Evolutionary conservation across 2,329 filamentous ascomycete species (phyloP), one percentile per base, ranked within the genome.

Genomic region (Phialemoniopsis sp.): DNA sequence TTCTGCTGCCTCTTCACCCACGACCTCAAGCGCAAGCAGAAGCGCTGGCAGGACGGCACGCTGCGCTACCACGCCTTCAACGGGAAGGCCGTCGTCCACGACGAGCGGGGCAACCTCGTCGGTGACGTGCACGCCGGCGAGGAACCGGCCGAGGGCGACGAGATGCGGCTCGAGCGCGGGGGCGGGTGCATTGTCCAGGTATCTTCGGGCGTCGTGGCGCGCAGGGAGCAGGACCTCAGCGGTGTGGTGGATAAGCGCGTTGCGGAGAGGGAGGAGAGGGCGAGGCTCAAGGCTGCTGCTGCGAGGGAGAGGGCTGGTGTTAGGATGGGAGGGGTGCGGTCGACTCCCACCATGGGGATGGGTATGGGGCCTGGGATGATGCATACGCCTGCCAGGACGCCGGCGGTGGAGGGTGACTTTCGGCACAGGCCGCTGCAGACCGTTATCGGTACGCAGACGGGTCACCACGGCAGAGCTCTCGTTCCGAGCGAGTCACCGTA

Each of bases 61-160:
- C 76, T 96, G 45, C 86, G 85, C 47, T 95, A 85, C 48, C 90
- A 96, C 56, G 85, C 86, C 1, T 95, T 95, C 76, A 96, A 96
- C 66, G 87, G 82, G 56, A 81, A 88, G 5, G 70, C 93, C 43
- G 94, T 96, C 87, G 87, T 94, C 7, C 91, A 93, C 52, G 89
- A 95, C 58, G 81, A 87, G 34, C 70, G 78, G 3, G 80, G 86
- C 0, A 88, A 90, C 57, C 88, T 84, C 48, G 75, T 96, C 19
- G 90, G 89, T 4, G 90, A 95, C 58, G 79, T 81, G 26, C 88
- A 95, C 62, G 73, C 81, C 34, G 74, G 77, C 38, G 75, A 73
- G 29, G 74, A 77, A n/a, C 66, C 95, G 16, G 77, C 78, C 28
- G 86, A 93, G 43, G 90, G 89, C 6, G 87, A 95, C 45, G 89